These are phyloP conservation scores for Aspergillus amoenus DNA, from an alignment of 2,329 filamentous ascomycete species.

Conservation along the genomic window DNA sequence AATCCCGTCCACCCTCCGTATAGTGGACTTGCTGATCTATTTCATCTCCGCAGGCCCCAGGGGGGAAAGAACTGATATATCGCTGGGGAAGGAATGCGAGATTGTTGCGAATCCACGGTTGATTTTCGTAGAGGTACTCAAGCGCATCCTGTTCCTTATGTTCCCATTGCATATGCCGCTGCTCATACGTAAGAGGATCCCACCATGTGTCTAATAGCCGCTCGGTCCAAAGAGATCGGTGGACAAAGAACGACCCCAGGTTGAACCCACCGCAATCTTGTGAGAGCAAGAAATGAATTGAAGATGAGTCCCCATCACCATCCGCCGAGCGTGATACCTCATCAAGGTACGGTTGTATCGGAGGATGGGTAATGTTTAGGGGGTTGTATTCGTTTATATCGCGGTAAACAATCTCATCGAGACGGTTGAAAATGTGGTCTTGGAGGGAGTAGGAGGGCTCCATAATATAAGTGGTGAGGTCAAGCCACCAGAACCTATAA, in stretches of 20 bases:
- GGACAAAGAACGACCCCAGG: conserved; percentile 90
- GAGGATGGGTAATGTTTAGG: conserved; percentile 85
- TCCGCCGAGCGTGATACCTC: conserved; percentile 66
- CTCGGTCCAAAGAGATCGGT: conserved; percentile 84
- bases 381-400: conserved; percentile 98
- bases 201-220: conserved; percentile 94
- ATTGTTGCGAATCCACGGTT: conserved; percentile 89
- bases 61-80: conserved; percentile 91
- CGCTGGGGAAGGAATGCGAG: conserved; percentile 88
- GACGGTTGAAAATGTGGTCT: conserved; percentile 80
- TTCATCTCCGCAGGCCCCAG: conserved; percentile 71
- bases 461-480: conserved; percentile 98
- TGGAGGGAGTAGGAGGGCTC: conserved; percentile 89
- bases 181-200: conserved; percentile 96
- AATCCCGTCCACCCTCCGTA: conserved; percentile 78
- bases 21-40: conserved; percentile 78
- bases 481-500: conserved; percentile 96
- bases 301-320: conserved; percentile 74
- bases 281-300: conserved; percentile 82
- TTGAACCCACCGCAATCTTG: conserved; percentile 98
- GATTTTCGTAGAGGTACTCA: conserved; percentile 84
- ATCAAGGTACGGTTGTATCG: conserved; percentile 73
- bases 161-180: conserved; percentile 98
- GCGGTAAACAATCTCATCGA: conserved; percentile 75
- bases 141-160: conserved; percentile 98